Evolutionary conservation across 805 yeast species (phyloP).

Genomic region (Teunomyces gatunensis): DNA sequence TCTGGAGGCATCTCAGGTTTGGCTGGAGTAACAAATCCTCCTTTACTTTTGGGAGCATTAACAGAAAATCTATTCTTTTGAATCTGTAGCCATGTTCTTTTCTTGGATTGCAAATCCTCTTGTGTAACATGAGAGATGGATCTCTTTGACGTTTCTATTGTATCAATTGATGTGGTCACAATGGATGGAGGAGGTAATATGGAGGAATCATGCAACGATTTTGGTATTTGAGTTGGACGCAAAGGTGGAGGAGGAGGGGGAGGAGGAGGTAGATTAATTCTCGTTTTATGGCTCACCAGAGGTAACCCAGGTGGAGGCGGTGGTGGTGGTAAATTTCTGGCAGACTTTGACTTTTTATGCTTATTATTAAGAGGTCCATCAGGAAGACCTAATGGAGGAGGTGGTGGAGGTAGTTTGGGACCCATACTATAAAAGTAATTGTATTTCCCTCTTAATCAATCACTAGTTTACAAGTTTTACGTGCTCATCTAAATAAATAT

Average conservation of each 20-base stretch:
- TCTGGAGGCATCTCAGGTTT: slow-evolving; percentile 91
- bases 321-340: slow-evolving; percentile 2
- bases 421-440: slow-evolving; percentile 10
- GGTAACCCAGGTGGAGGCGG: slow-evolving; percentile 1
- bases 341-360: background rate
- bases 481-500: slow-evolving; percentile 1
- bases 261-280: background rate
- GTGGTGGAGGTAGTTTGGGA: slow-evolving; percentile 14
- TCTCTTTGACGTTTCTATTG: background rate
- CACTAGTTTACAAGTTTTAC: background rate
- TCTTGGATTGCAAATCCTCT: slow-evolving; percentile 40
- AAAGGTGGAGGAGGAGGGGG: slow-evolving; percentile 14
- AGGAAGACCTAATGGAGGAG: slow-evolving; percentile 21
- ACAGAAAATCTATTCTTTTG: slow-evolving; percentile 57
- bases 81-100: slow-evolving; percentile 57
- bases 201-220: background rate
- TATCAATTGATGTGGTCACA: background rate
- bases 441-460: background rate
- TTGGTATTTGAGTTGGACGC: no score
- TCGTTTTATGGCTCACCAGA: background rate
- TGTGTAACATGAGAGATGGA: background rate
- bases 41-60: slow-evolving; percentile 21
- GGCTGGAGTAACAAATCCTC: slow-evolving; percentile 53
- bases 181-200: background rate
- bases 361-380: background rate